Conservation (phyloP, 306 rosid genomes). For the Crotalaria pallida region DNA sequence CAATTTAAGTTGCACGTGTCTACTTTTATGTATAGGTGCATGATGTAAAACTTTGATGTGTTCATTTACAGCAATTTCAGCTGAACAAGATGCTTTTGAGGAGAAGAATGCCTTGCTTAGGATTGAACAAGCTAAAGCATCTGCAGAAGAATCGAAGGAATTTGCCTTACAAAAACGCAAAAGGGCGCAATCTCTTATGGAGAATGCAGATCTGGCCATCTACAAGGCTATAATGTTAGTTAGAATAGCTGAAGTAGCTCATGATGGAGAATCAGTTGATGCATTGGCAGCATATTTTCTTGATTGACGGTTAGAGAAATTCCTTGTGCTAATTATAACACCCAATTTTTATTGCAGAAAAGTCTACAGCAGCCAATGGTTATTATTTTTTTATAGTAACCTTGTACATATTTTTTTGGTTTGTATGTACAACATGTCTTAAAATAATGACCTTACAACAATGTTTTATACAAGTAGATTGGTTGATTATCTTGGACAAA, state of each 20-base stretch:
- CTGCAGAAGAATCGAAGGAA: slow-evolving; percentile 36
- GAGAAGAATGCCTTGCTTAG: slow-evolving; percentile 32
- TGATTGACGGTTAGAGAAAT: slow-evolving; percentile 37
- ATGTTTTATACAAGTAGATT: slow-evolving; percentile 37
- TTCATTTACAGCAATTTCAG: slow-evolving; percentile 32
- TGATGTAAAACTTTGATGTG: background rate
- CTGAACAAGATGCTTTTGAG: slow-evolving; percentile 43
- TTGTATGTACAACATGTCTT: slow-evolving; percentile 61
- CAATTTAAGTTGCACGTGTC: slow-evolving; percentile 13
- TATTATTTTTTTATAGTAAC: slow-evolving; percentile 29
- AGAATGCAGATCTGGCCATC: slow-evolving; percentile 63
- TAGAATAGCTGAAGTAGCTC: slow-evolving; percentile 58
- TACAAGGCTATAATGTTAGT: slow-evolving; percentile 55
- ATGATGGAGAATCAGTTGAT: slow-evolving; percentile 29
- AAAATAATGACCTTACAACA: slow-evolving; percentile 38
- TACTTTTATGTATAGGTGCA: background rate
- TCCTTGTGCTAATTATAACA: slow-evolving; percentile 23
- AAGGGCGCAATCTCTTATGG: slow-evolving; percentile 55
- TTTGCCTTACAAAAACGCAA: slow-evolving; percentile 53
- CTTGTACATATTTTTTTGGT: slow-evolving; percentile 48
- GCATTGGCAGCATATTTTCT: slow-evolving; percentile 43
- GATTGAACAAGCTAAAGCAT: slow-evolving; percentile 50
- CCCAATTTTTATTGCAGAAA: slow-evolving; percentile 20
- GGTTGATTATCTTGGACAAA: slow-evolving; percentile 26
- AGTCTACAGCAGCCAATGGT: background rate